Base-by-base conservation (phyloP, 225 moss, liverwort and hornwort genomes). In the Bryum argenteum region DNA sequence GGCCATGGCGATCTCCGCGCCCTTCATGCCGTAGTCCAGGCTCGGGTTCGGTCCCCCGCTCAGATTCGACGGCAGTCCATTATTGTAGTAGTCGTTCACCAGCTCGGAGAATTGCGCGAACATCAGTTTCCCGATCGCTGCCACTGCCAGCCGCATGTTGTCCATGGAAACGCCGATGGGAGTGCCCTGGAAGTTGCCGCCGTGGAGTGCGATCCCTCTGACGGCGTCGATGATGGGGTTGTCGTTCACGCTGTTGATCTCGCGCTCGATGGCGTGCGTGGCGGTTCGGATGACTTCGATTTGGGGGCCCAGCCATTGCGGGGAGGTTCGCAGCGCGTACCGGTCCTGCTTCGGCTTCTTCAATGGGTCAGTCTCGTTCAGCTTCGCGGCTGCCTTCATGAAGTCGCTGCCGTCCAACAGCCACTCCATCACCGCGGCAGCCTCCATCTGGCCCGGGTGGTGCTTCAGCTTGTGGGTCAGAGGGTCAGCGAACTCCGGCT, bases 161-260 rank as follows among this genome's bases (percentile, higher is more conserved):
- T 91, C 91, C 91, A 91, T 89, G 41, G 89, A 83, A 2, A 91
- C 91, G 0, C 91, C 91, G 28, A 91, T 89, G 0, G 84, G 80
- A 22, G 84, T 84, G 10, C 84, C 84, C 33, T 84, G 84, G 76
- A 91, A 91, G 54, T 91, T 91, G 0, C 91, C 91, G 0, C 83
- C 80, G 37, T 80, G 80, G 1, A 79, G 65, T 0, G 79, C 79
- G 42, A 79, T 79, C 2, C 74, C 74, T 0, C 74, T 20, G 0
- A 78, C 78, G 8, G 81, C 91, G 68, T 91, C 91, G 58, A 91
- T 89, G 56, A 91, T 78, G 5, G 91, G 89, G 77, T 91, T 91
- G 74, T 91, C 91, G 61, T 89, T 87, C 41, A 91, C 89, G 21
- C 82, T 84, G 66, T 91, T 91, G 67, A 91, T 91, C 78, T 91